A percentile compares a stretch with the other conserved stretches of the same genome.
Conservation (phyloP, 116 monocot genomes). For the Phalaenopsis hybrid region DNA sequence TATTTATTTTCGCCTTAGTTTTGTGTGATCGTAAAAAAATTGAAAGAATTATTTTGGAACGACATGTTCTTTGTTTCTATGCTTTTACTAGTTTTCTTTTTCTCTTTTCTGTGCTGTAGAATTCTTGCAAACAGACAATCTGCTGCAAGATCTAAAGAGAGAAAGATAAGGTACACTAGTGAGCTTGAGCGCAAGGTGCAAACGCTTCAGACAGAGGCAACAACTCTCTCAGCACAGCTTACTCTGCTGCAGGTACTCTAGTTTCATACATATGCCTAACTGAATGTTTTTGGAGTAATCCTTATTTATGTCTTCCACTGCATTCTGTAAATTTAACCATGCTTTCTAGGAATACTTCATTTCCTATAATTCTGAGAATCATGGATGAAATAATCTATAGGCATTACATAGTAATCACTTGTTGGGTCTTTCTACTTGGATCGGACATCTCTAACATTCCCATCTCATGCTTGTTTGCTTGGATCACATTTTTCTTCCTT, state of each 20-base stretch:
- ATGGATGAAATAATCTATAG: not conserved
- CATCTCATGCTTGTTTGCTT: not conserved
- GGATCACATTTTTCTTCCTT: not conserved
- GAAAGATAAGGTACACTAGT: constrained; percentile 62
- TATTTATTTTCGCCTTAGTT: not conserved
- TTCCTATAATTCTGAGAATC: not conserved
- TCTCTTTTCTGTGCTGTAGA: constrained; percentile 26
- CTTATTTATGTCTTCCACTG: not conserved
- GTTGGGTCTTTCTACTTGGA: not conserved
- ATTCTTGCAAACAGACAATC: constrained; percentile 94
- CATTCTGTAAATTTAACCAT: not conserved
- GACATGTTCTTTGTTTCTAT: not conserved
- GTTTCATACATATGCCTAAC: not conserved
- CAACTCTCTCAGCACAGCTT: constrained; percentile 65
- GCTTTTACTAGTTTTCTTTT: not conserved
- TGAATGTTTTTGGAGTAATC: not conserved
- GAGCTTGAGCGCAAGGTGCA: constrained; percentile 86
- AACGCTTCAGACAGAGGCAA: constrained; percentile 88
- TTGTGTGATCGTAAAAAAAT: not conserved
- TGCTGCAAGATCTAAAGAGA: constrained; percentile 84
- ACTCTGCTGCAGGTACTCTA: constrained; percentile 62
- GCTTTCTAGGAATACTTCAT: not conserved
- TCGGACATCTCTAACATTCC: not conserved
- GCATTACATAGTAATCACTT: not conserved
- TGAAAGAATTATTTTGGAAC: not conserved